Base-by-base conservation (phyloP, 345 rosid genomes). In the Eucalyptus dawsonii region DNA sequence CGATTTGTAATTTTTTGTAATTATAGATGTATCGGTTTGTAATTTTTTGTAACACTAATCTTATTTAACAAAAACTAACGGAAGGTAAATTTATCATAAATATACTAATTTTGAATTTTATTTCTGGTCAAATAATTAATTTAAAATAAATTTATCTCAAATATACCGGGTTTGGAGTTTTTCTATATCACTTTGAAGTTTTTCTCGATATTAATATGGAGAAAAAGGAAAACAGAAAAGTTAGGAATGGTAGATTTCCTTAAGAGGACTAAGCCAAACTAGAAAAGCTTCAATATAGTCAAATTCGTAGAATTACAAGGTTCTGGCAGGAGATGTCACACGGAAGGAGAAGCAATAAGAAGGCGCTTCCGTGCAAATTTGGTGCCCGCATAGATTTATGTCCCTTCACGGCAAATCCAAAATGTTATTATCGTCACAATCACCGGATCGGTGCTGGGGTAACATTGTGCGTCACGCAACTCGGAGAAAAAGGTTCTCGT, bases 1-100 rank as follows among this genome's bases (percentile, higher is more conserved):
- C 0, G 1, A 0, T 40, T 40, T 40, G 6, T 40, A 0, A 40
- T 34, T 34, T 34, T 34, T 34, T 34, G 34, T 34, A 3, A 42
- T 42, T 1, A 40, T 40, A 17, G 1, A 53, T 53, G 1, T 17
- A 51, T 51, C 0, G 0, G 0, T 51, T 51, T 51, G 2, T 51
- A 2, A 51, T 3, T 53, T 53, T 53, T 53, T 19, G 1, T 53
- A 0, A 53, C 21, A 53, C 1, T 21, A 8, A 53, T 19, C 0
- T 0, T 1, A 21, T 0, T 53, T 53, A 21, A 53, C 1, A 1
- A 53, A 1, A 53, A 53, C 0, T 53, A 19, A 51, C 0, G 1
- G 2, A 53, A 34, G 2, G 2, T 21, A 8, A 53, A 53, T 53
- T 21, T 53, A 0, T 53, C 0, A 53, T 21, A 53, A 53, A 53